Base-by-base conservation (phyloP, 352 stramenopile genomes). In the Phytopythium litorale region DNA sequence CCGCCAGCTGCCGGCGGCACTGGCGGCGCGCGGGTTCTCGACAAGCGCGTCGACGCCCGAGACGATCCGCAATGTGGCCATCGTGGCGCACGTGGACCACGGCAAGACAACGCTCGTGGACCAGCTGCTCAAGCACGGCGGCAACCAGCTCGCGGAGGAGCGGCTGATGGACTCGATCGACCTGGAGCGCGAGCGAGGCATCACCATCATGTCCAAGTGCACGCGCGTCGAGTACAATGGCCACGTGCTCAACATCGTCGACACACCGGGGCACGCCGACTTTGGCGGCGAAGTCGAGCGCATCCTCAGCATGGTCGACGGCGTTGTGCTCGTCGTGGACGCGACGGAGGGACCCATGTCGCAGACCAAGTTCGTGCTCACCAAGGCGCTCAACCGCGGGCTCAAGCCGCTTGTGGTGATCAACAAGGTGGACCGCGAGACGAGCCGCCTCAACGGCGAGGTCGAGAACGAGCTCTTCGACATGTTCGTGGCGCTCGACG, bases 181-280 rank as follows among this genome's bases (percentile, higher is more conserved):
- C 61, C 70, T 99, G 28, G 97, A 99, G 84, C 91, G 95, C 56
- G 97, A 99, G 79, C 94, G 97, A 19, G 97, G 97, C 19, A 99
- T 99, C 69, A 99, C 97, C 19, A 99, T 99, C 75, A 98, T 98
- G 73, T 98, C 89, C 67, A 99, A 99, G 80, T 97, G 96, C 63
- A 99, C 97, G 50, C 87, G 96, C 33, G 84, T 99, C 56, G 79
- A 98, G 65, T 99, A 98, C 76, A 81, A 87, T 52, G 97, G 89
- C 46, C 81, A 98, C 46, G 83, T 97, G 55, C 89, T 99, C 63
- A 99, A 99, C 75, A 95, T 99, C 38, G 96, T 99, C 16, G 96
- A 99, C 85, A 99, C 97, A 19, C 97, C 97, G 0, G 97, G 97
- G 21, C 97, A 99, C 79, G 89, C 94, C n/a, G 97, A 99, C 69